These are phyloP conservation scores for Nitzschia palea DNA, from an alignment of 108 stramenopile species.

Conservation along the genomic window DNA sequence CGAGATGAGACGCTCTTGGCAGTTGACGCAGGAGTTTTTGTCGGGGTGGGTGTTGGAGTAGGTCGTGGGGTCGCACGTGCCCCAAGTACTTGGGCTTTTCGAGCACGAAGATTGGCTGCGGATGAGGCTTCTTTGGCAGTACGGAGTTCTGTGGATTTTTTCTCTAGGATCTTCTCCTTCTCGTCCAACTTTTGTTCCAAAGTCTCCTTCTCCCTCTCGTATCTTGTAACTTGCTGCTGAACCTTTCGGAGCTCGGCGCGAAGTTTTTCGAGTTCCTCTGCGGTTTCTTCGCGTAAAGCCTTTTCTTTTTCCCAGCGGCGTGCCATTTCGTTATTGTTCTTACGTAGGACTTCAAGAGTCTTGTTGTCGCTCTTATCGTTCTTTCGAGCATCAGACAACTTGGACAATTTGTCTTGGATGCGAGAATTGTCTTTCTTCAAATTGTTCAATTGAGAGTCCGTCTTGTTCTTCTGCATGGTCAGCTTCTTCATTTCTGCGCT, in stretches of 20 bases:
- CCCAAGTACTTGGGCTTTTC: constrained; percentile 58
- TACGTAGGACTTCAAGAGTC: constrained; percentile 72
- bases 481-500: constrained; percentile 76
- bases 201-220: constrained; percentile 55
- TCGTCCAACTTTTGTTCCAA: constrained; percentile 61
- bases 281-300: constrained; percentile 64
- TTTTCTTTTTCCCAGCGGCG: constrained; percentile 89
- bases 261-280: constrained; percentile 69
- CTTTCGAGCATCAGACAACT: constrained; percentile 48
- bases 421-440: constrained; percentile 80
- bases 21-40: constrained; percentile 12
- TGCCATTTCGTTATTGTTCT: constrained; percentile 82
- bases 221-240: constrained; percentile 51
- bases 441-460: constrained; percentile 69
- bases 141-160: constrained; percentile 64
- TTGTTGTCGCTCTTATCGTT: constrained; percentile 68
- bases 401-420: constrained; percentile 74
- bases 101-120: constrained; percentile 59
- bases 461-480: constrained; percentile 75
- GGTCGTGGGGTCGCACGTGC: constrained; percentile 29
- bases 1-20: constrained; percentile 14
- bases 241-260: constrained; percentile 52
- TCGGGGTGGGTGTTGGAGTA: constrained; percentile 15
- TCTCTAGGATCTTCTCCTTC: constrained; percentile 69
- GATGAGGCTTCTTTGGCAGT: constrained; percentile 61